Percentiles rank a stretch among this genome's conserved stretches.
Conservation (phyloP, 179 eudicot genomes). For the Corrigiola litoralis region DNA sequence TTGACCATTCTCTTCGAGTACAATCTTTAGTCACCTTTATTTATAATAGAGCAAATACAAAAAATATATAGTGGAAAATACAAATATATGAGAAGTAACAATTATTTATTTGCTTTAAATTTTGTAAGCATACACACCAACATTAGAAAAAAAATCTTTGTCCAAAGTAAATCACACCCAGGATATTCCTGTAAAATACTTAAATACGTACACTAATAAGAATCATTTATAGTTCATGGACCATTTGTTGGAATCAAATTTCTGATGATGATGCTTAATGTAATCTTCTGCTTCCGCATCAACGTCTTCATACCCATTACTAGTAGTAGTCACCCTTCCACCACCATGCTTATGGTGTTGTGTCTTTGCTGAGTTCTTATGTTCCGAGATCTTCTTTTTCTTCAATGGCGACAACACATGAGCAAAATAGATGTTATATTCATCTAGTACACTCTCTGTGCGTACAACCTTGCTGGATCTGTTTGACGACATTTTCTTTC, state of each 20-base stretch:
- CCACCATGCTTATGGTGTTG: neutral
- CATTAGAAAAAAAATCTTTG: no score
- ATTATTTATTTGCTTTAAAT: no score
- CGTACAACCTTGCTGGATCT: conserved; percentile 7
- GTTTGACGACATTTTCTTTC: neutral
- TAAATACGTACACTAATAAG: neutral
- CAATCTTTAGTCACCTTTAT: no score
- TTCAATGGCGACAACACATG: conserved; percentile 19
- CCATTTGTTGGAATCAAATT: conserved; percentile 4
- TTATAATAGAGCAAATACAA: no score
- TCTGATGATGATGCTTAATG: conserved; percentile 8
- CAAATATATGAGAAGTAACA: no score
- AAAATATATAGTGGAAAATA: no score
- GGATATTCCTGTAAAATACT: neutral
- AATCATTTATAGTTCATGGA: neutral
- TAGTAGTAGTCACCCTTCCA: neutral
- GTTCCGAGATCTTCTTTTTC: neutral
- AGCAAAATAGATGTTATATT: conserved; percentile 15
- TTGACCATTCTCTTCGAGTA: no score
- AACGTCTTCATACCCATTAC: conserved; percentile 5
- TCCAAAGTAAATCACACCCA: no score
- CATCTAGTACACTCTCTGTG: conserved; percentile 11
- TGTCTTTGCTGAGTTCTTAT: neutral
- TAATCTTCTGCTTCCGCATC: conserved; percentile 20
- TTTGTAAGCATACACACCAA: no score